phyloP scores from a whole-genome alignment of 2,329 filamentous ascomycete species.

The Huntiella abstrusa region DNA sequence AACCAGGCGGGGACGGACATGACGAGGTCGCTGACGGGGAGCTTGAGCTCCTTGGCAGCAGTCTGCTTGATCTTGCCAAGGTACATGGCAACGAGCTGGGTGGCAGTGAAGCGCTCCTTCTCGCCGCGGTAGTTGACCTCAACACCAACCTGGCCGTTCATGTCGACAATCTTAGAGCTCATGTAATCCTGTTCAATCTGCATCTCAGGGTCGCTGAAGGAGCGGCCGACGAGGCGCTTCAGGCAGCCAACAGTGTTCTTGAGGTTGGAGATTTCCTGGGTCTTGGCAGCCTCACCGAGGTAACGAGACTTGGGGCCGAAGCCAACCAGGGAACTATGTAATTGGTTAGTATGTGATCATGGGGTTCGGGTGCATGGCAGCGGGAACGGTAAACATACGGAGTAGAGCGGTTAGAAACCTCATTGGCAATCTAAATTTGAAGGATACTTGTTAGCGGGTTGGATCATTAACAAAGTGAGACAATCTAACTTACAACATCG shows the following conservation, averaged over 20 bases:
- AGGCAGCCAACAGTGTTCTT: constrained; percentile 94
- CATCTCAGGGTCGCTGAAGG: constrained; percentile 76
- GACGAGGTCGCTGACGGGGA: constrained; percentile 82
- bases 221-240: constrained; percentile 80
- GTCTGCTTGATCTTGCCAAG: constrained; percentile 86
- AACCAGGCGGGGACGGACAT: constrained; percentile 95
- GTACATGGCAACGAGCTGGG: constrained; percentile 88
- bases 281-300: constrained; percentile 89
- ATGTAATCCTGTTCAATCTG: constrained; percentile 84
- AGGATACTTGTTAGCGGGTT: constrained; percentile 12
- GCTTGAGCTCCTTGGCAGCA: constrained; percentile 67
- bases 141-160: constrained; percentile 85
- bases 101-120: constrained; percentile 89
- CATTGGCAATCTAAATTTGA: constrained; percentile 66
- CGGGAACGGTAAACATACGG: constrained; percentile 49
- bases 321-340: constrained; percentile 63
- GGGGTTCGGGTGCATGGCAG: constrained; percentile 7
- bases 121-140: constrained; percentile 87
- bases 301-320: constrained; percentile 90
- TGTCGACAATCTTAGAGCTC: constrained; percentile 67
- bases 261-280: constrained; percentile 96
- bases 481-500: constrained; percentile 63
- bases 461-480: too few relatives aligned
- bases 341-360: constrained; percentile 8
- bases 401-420: constrained; percentile 94